These are phyloP conservation scores for Solanum etuberosum DNA, from an alignment of 257 asterid genomes.

Conservation along the genomic window DNA sequence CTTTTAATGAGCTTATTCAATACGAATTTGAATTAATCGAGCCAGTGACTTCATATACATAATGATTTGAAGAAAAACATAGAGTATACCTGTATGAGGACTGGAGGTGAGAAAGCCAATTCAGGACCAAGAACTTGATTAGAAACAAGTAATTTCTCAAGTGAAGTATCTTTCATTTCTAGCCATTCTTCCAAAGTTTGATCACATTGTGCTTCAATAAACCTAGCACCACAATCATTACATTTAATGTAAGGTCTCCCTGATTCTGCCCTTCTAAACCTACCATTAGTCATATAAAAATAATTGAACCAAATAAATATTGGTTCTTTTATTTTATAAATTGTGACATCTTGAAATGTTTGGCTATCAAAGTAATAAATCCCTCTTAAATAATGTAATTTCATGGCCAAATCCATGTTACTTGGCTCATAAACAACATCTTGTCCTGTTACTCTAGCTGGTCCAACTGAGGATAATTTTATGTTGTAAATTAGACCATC, in stretches of 20 bases:
- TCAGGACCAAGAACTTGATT: conserved; percentile 60
- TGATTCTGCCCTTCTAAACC: conserved; percentile 46
- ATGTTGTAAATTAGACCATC: conserved; percentile 35
- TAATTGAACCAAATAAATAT: conserved; percentile 40
- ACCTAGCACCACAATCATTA: conserved; percentile 74
- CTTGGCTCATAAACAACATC: conserved; percentile 41
- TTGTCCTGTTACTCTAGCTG: conserved; percentile 40
- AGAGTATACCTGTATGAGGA: conserved; percentile 41
- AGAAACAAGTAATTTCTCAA: conserved; percentile 30
- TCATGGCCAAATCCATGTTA: conserved; percentile 66
- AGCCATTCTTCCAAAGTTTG: conserved; percentile 59
- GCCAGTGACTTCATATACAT: not conserved
- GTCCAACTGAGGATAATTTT: conserved; percentile 71
- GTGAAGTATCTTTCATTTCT: conserved; percentile 12
- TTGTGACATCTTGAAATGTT: conserved; percentile 42
- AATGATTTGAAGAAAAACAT: not conserved
- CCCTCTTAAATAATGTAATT: conserved; percentile 63
- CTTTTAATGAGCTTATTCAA: not conserved
- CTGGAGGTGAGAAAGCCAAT: conserved; percentile 54
- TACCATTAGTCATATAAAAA: conserved; percentile 33
- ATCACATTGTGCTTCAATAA: conserved; percentile 52
- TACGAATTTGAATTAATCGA: not conserved
- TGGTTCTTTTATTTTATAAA: conserved; percentile 50
- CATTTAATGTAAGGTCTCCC: conserved; percentile 79
- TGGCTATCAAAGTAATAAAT: conserved; percentile 43